phyloP scores from a whole-genome alignment of 2,329 filamentous ascomycete species.

The Aspergillus clavatus region DNA sequence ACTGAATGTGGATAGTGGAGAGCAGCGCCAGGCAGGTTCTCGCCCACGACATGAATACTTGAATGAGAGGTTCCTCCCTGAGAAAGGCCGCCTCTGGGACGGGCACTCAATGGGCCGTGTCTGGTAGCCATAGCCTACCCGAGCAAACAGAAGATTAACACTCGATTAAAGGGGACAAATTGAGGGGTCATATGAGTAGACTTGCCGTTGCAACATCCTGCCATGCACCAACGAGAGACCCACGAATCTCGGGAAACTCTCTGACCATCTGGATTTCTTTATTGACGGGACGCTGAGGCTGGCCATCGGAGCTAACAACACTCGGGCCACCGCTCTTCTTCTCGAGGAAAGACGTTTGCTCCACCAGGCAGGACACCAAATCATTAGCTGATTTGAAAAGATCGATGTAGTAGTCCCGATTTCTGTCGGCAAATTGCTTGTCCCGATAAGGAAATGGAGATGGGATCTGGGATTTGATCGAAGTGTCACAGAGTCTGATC shows the following conservation, averaged over 20 bases:
- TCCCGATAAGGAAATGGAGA: conserved; percentile 11
- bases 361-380: conserved; percentile 6
- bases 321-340: conserved; percentile 1
- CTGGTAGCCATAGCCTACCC: conserved; percentile 1
- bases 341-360: conserved; percentile 7
- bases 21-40: too few species aligned
- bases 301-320: too few species aligned
- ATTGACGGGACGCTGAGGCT: background rate
- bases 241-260: background rate
- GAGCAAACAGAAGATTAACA: too few species aligned
- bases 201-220: background rate
- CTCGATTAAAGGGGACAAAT: too few species aligned
- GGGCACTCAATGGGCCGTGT: background rate
- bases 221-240: background rate
- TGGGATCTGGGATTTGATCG: conserved; percentile 4
- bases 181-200: too few species aligned
- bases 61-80: too few species aligned
- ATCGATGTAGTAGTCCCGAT: conserved; percentile 19
- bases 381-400: conserved; percentile 11
- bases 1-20: background rate
- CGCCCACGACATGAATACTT: too few species aligned
- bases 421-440: conserved; percentile 3
- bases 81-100: too few species aligned
- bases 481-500: conserved; percentile 9
- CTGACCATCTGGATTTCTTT: background rate